Conservation (phyloP, 2,329 filamentous ascomycete species). For the Phialocephala sp. region DNA sequence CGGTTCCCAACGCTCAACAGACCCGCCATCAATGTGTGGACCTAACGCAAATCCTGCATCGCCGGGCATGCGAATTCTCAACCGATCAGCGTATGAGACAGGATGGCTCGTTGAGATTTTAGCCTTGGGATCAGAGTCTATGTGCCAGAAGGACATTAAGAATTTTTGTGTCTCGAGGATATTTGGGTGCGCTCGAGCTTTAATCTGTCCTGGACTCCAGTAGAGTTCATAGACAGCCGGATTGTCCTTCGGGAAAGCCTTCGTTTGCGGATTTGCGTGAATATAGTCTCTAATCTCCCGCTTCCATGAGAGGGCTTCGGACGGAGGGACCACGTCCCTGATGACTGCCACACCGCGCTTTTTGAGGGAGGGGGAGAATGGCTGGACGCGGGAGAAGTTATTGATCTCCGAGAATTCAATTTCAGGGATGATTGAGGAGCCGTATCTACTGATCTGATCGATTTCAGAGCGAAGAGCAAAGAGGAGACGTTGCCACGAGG, state of each 20-base stretch:
- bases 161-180: conserved; percentile 61
- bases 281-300: conserved; percentile 69
- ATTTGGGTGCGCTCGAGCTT: conserved; percentile 69
- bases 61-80: conserved; percentile 71
- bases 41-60: conserved; percentile 74
- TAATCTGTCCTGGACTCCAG: conserved; percentile 72
- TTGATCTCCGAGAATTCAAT: conserved; percentile 54
- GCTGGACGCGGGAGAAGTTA: conserved; percentile 26
- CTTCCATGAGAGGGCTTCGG: conserved; percentile 70
- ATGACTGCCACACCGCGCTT: conserved; percentile 55
- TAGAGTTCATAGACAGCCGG: conserved; percentile 79
- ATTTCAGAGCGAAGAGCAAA: conserved; percentile 53
- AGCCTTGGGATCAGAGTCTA: conserved; percentile 37
- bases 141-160: conserved; percentile 68
- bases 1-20: conserved; percentile 76
- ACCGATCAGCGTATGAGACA: conserved; percentile 68
- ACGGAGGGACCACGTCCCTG: conserved; percentile 66
- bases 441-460: conserved; percentile 50
- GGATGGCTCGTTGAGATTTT: conserved; percentile 60
- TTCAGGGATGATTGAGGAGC: conserved; percentile 57
- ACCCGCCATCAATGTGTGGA: conserved; percentile 76
- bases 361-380: conserved; percentile 29
- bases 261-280: conserved; percentile 63
- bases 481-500: conserved; percentile 57
- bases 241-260: conserved; percentile 68